Conservation (phyloP, 2,329 filamentous ascomycete genomes). For the Dendrostoma leiphaemia region DNA sequence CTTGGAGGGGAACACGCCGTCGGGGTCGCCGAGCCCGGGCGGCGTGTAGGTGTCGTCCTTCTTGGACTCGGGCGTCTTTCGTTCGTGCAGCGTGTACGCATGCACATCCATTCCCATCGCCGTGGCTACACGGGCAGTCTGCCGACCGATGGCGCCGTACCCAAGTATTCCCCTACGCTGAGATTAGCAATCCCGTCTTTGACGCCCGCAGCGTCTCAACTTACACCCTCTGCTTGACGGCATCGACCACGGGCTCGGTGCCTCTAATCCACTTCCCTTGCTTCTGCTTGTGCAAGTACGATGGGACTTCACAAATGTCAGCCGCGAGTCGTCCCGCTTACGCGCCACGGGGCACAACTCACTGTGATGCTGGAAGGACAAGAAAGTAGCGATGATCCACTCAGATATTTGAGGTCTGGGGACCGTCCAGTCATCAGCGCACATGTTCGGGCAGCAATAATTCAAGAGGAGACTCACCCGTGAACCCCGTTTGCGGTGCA, state of each 20-base stretch:
- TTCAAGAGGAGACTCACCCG: slow-evolving; percentile 37
- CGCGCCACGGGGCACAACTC: background rate
- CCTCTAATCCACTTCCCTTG: slow-evolving; percentile 41
- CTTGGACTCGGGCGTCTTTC: slow-evolving; percentile 63
- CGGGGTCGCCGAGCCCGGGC: slow-evolving; percentile 59
- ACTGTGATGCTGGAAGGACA: slow-evolving; percentile 43
- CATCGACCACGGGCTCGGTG: slow-evolving; percentile 36
- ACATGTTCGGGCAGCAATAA: background rate
- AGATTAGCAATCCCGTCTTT: background rate
- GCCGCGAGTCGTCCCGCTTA: too few relatives aligned
- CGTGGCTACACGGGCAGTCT: slow-evolving; percentile 53
- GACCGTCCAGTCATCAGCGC: background rate
- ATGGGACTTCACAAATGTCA: slow-evolving; percentile 35
- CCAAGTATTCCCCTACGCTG: slow-evolving; percentile 47
- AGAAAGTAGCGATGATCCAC: slow-evolving; percentile 53
- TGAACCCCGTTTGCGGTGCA: slow-evolving; percentile 59
- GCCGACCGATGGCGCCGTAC: slow-evolving; percentile 54
- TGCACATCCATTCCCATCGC: slow-evolving; percentile 71
- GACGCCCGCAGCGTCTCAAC: slow-evolving; percentile 20
- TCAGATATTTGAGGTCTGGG: slow-evolving; percentile 54
- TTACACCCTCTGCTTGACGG: slow-evolving; percentile 49
- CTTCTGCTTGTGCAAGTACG: slow-evolving; percentile 43
- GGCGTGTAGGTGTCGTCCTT: slow-evolving; percentile 66
- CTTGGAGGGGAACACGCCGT: slow-evolving; percentile 44
- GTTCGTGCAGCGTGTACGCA: slow-evolving; percentile 71